Conservation (phyloP, 352 stramenopile species). For the Pythium chondricola region DNA sequence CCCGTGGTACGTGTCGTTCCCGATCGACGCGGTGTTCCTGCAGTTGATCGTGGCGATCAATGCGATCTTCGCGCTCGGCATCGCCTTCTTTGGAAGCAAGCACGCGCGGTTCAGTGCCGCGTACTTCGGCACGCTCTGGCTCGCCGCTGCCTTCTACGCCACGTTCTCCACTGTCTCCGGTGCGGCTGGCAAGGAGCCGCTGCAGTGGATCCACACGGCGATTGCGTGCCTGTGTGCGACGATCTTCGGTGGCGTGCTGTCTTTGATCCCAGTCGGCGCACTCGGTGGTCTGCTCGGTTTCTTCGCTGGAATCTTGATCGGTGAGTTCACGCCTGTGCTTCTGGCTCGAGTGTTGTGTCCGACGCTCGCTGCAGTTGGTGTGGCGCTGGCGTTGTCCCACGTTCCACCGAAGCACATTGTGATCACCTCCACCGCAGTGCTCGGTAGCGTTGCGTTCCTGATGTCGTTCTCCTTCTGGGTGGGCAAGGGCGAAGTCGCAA, state of each 20-base stretch:
- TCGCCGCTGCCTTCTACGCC: slow-evolving; percentile 68
- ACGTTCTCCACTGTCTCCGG: slow-evolving; percentile 43
- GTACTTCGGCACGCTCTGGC: slow-evolving; percentile 54
- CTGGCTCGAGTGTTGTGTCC: slow-evolving; percentile 51
- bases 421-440: slow-evolving; percentile 56
- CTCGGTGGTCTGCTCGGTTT: slow-evolving; percentile 62
- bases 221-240: slow-evolving; percentile 65
- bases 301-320: slow-evolving; percentile 49
- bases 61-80: slow-evolving; percentile 38
- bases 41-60: slow-evolving; percentile 57
- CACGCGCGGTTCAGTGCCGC: slow-evolving; percentile 44
- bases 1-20: slow-evolving; percentile 74
- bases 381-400: slow-evolving; percentile 33
- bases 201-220: slow-evolving; percentile 61
- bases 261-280: slow-evolving; percentile 48
- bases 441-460: slow-evolving; percentile 58
- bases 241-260: slow-evolving; percentile 64
- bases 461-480: slow-evolving; percentile 75
- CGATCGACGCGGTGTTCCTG: slow-evolving; percentile 35
- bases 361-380: slow-evolving; percentile 32
- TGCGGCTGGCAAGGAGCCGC: slow-evolving; percentile 13
- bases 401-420: slow-evolving; percentile 54
- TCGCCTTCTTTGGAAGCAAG: slow-evolving; percentile 49
- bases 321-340: slow-evolving; percentile 64
- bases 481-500: slow-evolving; percentile 44